Evolutionary conservation across 2,329 filamentous ascomycete genomes (phyloP).

Genomic region (Decorospora gaudefroyi): DNA sequence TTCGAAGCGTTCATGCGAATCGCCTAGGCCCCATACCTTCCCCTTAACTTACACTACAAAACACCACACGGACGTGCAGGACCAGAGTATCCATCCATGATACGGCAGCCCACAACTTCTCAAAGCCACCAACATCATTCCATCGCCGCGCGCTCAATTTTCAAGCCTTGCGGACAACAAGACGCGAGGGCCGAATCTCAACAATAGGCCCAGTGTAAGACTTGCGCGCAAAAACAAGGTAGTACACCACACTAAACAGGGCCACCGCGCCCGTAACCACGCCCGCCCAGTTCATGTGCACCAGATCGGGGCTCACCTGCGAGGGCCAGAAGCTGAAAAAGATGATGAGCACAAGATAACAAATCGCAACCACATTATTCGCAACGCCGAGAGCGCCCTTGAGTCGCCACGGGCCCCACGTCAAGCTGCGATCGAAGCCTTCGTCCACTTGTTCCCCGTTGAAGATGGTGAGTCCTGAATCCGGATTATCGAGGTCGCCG

Average conservation of each 20-base stretch:
- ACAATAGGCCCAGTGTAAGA: conserved; percentile 43
- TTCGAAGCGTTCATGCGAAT: too few species aligned
- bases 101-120: too few species aligned
- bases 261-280: conserved; percentile 40
- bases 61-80: too few species aligned
- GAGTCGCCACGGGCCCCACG: conserved; percentile 45
- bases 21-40: too few species aligned
- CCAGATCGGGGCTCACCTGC: conserved; percentile 19
- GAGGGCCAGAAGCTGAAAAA: conserved; percentile 47
- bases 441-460: conserved; percentile 28
- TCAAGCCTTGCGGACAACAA: too few species aligned
- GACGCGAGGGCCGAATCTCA: too few species aligned
- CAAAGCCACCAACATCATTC: too few species aligned
- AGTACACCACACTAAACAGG: conserved; percentile 40
- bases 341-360: conserved; percentile 39
- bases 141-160: too few species aligned
- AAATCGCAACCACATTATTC: conserved; percentile 42
- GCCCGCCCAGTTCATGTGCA: conserved; percentile 43
- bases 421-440: conserved; percentile 26
- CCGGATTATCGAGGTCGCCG: conserved; percentile 35
- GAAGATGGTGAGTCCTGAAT: conserved; percentile 31
- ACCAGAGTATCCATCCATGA: too few species aligned
- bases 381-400: conserved; percentile 34
- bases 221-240: conserved; percentile 36
- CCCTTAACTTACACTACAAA: too few species aligned